phyloP scores from a whole-genome alignment of 2,329 filamentous ascomycete species.

The Ophiostoma sp. region DNA sequence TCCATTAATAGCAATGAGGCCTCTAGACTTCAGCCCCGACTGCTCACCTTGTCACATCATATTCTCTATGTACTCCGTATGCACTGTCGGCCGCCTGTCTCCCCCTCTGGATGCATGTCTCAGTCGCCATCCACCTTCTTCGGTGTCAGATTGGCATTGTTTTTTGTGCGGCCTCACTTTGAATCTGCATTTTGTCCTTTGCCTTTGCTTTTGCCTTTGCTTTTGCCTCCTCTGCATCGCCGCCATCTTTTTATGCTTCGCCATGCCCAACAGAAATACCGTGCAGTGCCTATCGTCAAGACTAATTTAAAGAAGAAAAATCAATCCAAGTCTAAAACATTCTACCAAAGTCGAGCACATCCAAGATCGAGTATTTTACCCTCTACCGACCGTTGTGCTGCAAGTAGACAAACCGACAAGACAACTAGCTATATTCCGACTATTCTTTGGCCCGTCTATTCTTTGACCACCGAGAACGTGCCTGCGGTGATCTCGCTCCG shows the following conservation, averaged over 20 bases:
- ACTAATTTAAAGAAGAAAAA: too few relatives aligned
- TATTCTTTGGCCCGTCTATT: not conserved
- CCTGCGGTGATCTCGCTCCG: not conserved
- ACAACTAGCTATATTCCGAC: not conserved
- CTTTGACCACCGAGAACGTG: not conserved
- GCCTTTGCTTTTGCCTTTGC: not conserved
- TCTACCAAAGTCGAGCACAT: not conserved
- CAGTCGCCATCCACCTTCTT: not conserved
- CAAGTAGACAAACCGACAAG: not conserved
- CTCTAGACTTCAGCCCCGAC: not conserved
- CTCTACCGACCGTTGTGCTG: not conserved
- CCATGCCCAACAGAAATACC: not conserved
- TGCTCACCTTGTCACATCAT: not conserved
- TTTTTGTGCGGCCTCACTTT: not conserved
- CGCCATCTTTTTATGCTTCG: not conserved
- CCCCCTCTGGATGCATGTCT: not conserved
- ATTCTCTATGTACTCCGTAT: not conserved
- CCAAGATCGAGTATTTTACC: not conserved
- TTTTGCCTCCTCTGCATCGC: not conserved
- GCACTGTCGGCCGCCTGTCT: not conserved
- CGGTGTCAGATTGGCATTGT: conserved; percentile 6
- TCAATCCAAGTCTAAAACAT: too few relatives aligned
- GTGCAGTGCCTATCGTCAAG: not conserved
- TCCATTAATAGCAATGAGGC: not conserved
- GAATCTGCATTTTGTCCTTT: too few relatives aligned